Base-by-base conservation (phyloP, 345 rosid species). In the Brassica carinata region DNA sequence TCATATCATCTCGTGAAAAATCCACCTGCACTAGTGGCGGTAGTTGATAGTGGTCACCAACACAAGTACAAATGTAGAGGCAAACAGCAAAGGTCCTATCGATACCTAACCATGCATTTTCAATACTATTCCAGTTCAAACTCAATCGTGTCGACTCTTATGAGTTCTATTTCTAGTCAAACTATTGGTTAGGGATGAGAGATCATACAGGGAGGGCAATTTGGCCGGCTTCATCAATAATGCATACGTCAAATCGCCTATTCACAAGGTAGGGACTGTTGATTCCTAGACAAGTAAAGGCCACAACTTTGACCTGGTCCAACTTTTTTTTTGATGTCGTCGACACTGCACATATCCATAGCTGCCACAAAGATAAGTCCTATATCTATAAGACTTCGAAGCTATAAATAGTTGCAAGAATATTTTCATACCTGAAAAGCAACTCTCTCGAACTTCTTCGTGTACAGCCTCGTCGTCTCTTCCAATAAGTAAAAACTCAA, bases 151-250 rank as follows among this genome's bases (percentile, higher is more conserved):
- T 48, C 71, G 11, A 34, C 19, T 18, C 77, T 69, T 55, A 57
- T 7, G 15, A 51, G 36, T 8, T 23, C 26, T 23, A 23, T 23
- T 23, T 23, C 26, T 23, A 23, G 26, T 23, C 26, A 23, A 23
- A 23, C 26, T 23, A 23, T 23, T 23, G 26, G 26, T 23, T 23
- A 23, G 51, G 2, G 51, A 43, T 69, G 68, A 83, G 64, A 75
- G 19, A 76, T 82, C 97, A 77, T 87, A 92, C 99, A 10, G 98
- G 99, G n/a, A 93, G 86, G 66, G 97, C 91, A 72, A 86, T 90
- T 88, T 96, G 98, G 80, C 98, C 99, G 79, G 99, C 99, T 87
- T 96, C 99, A 83, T 96, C 98, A 86, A 93, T 87, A 72, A 93
- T 93, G 86, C 99, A 96, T 5, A 96, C 90, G 71, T 96, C 99